A percentile compares a stretch with the other conserved stretches of the same genome.
These are phyloP conservation scores for Eutrema japonicum DNA, from an alignment of 345 rosid genomes.

Conservation along the genomic window DNA sequence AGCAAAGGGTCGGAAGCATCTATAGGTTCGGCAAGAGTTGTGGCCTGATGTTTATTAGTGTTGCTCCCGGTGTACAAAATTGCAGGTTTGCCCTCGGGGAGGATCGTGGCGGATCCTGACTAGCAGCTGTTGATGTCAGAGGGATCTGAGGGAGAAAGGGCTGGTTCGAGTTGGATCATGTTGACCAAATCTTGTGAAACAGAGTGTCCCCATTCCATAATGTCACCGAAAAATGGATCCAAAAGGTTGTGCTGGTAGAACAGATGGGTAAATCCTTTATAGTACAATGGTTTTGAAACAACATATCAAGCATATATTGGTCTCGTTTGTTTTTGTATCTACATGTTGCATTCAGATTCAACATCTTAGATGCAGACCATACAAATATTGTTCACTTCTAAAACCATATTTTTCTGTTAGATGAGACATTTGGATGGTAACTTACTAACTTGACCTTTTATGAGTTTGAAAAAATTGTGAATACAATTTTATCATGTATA, in stretches of 20 bases:
- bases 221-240: constrained; percentile 51
- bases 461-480: too few relatives aligned
- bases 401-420: too few relatives aligned
- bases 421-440: too few relatives aligned
- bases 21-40: constrained; percentile 61
- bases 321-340: too few relatives aligned
- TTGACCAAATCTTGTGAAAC: constrained; percentile 66
- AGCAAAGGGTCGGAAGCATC: constrained; percentile 66
- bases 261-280: constrained; percentile 59
- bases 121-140: constrained; percentile 68
- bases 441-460: too few relatives aligned
- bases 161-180: constrained; percentile 63
- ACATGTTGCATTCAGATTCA: too few relatives aligned
- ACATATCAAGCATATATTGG: neutral
- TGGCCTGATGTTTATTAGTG: constrained; percentile 51
- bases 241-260: constrained; percentile 60
- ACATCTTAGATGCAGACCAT: too few relatives aligned
- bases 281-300: constrained; percentile 68
- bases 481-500: too few relatives aligned
- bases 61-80: constrained; percentile 66
- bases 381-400: too few relatives aligned
- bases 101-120: constrained; percentile 72
- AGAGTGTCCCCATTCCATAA: constrained; percentile 71
- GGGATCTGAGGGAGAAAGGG: constrained; percentile 59
- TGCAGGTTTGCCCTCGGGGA: constrained; percentile 59